These are phyloP conservation scores for Pyronema omphalodes DNA, from an alignment of 495 filamentous ascomycete species.

Conservation along the genomic window DNA sequence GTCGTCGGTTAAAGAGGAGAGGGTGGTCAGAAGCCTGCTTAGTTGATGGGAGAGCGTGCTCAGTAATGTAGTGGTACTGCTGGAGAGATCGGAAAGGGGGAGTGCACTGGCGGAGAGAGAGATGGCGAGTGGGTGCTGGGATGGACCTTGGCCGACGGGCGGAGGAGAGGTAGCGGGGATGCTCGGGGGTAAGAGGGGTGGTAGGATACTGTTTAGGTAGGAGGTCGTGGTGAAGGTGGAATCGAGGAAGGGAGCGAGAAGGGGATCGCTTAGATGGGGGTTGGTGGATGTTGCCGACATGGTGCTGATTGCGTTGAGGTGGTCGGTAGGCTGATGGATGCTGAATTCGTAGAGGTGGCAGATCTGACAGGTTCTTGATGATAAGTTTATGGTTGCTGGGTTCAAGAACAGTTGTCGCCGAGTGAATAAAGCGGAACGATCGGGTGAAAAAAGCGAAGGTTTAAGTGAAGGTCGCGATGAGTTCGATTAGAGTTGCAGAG, in stretches of 20 bases:
- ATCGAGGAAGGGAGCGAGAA: slow-evolving; percentile 46
- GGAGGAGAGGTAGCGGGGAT: slow-evolving; percentile 36
- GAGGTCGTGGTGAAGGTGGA: slow-evolving; percentile 60
- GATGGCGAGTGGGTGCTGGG: slow-evolving; percentile 34
- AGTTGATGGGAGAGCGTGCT: slow-evolving; percentile 79
- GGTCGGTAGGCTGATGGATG: background rate
- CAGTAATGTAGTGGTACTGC: slow-evolving; percentile 65
- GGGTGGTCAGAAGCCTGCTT: slow-evolving; percentile 55
- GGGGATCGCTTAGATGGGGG: slow-evolving; percentile 40
- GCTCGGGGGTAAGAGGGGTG: slow-evolving; percentile 36
- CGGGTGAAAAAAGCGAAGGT: too few species aligned
- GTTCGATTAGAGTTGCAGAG: too few species aligned
- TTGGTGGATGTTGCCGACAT: slow-evolving; percentile 5
- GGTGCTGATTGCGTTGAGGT: slow-evolving; percentile 3
- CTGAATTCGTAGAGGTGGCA: background rate
- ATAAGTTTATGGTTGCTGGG: too few species aligned
- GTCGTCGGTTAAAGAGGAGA: slow-evolving; percentile 84
- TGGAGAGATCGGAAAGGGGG: slow-evolving; percentile 55
- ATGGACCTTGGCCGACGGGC: slow-evolving; percentile 36
- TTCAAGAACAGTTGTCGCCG: too few species aligned
- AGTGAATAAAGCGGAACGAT: too few species aligned
- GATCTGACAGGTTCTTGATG: too few species aligned
- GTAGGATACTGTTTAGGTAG: slow-evolving; percentile 62
- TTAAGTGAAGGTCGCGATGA: too few species aligned
- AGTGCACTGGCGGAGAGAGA: slow-evolving; percentile 38